Evolutionary conservation across 345 rosid genomes (phyloP), one percentile per base, ranked within the genome.

Genomic region (Gossypium rotundifolium): DNA sequence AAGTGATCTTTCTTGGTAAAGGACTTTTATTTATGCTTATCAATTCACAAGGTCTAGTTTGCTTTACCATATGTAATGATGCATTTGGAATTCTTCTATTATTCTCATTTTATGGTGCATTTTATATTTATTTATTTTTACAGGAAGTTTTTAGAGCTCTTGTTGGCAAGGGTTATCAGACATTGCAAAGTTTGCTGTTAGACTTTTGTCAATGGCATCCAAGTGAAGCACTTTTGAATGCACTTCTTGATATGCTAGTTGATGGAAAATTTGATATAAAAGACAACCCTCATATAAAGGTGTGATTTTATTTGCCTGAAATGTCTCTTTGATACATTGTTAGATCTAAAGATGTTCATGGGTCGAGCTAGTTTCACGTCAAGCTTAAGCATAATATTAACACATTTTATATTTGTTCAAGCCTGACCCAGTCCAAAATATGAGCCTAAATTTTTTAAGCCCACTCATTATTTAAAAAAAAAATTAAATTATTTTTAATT

Each of bases 171-270:
- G 97, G 97, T 59, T 94, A 94, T 81, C 96, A 84, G 84, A 87
- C 98, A 60, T 80, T 94, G 79, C 97, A 87, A 71, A 90, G 94
- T 85, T 88, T 94, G 85, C 84, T 94, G 63, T 83, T 94, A 80
- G 97, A 89, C 75, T 87, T 90, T 68, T 94, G 90, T 80, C 92
- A 87, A 66, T 88, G 91, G 89, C 77, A 68, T 80, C 98, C 96
- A 61, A 86, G 89, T 78, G 92, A 88, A 86, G 86, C 80, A 71
- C 94, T 94, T 82, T 75, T 91, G 70, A 86, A 82, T 78, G 89
- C 96, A 72, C 89, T 94, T 57, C 97, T 94, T 80, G 97, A 92
- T 82, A 94, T 94, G 98, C 96, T 94, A 76, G 98, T 94, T 77
- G 98, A 94, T 84, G 97, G 98, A 46, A 89, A 79, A 73, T 94